These are phyloP conservation scores for Xylaria castorea DNA, from an alignment of 495 filamentous ascomycete genomes.

Conservation along the genomic window DNA sequence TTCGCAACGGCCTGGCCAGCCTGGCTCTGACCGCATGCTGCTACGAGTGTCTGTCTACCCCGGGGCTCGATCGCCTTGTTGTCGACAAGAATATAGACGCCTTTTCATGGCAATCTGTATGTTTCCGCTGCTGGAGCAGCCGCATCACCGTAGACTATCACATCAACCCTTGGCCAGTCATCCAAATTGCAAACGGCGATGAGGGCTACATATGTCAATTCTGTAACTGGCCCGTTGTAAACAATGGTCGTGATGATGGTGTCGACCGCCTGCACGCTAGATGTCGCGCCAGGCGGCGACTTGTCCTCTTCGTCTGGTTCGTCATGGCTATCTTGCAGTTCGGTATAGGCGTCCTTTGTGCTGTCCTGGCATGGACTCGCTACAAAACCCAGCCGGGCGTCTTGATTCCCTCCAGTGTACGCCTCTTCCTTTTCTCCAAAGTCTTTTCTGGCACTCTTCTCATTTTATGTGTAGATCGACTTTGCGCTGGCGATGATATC, in stretches of 20 bases:
- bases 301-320: slow-evolving; percentile 38
- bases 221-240: slow-evolving; percentile 42
- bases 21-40: slow-evolving; percentile 33
- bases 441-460: slow-evolving; percentile 24
- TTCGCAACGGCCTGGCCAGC: slow-evolving; percentile 18
- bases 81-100: slow-evolving; percentile 31
- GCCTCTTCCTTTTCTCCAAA: slow-evolving; percentile 4
- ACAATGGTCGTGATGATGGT: slow-evolving; percentile 34
- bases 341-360: slow-evolving; percentile 40
- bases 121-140: slow-evolving; percentile 42
- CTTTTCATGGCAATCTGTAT: slow-evolving; percentile 38
- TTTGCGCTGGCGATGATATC: slow-evolving; percentile 41
- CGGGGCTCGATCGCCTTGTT: slow-evolving; percentile 41
- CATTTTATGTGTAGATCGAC: slow-evolving; percentile 35
- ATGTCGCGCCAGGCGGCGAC: slow-evolving; percentile 37
- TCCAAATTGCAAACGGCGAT: slow-evolving; percentile 39
- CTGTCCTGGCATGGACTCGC: slow-evolving; percentile 41
- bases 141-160: slow-evolving; percentile 34
- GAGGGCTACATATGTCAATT: slow-evolving; percentile 45
- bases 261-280: slow-evolving; percentile 39
- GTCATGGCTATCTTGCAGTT: slow-evolving; percentile 44
- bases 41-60: slow-evolving; percentile 38
- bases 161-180: slow-evolving; percentile 41
- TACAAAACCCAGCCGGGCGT: slow-evolving; percentile 34
- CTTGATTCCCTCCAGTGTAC: slow-evolving; percentile 41